phyloP scores from a whole-genome alignment of 768 basidiomycete genomes.

The Mrakia hoshinonis region DNA sequence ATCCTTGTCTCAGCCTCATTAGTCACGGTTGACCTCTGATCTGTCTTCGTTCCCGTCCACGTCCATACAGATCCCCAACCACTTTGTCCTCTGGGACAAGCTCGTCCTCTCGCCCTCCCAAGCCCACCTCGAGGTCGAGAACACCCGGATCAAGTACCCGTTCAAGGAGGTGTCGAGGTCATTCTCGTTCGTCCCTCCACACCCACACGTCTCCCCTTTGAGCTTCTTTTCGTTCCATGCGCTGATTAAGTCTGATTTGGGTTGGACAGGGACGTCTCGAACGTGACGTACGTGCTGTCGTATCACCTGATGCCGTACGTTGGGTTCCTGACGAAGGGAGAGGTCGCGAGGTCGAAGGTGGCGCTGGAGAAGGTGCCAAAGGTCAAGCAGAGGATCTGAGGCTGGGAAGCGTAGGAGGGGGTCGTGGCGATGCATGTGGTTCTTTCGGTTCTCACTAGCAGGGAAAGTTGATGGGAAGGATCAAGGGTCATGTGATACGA shows the following conservation, averaged over 20 bases:
- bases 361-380: conserved; percentile 15
- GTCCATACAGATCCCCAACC: conserved; percentile 49
- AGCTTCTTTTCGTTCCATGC: not conserved
- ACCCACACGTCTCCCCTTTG: not conserved
- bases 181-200: conserved; percentile 57
- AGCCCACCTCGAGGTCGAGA: conserved; percentile 56
- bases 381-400: conserved; percentile 1
- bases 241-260: not conserved
- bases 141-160: conserved; percentile 67
- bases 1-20: conserved; percentile 6
- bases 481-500: not conserved
- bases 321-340: conserved; percentile 61
- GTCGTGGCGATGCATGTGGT: not conserved
- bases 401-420: not conserved
- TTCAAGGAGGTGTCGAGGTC: conserved; percentile 64
- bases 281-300: conserved; percentile 64
- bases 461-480: not conserved
- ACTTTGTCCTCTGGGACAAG: conserved; percentile 84
- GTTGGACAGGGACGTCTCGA: conserved; percentile 50
- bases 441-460: too few species aligned
- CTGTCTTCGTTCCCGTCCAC: not conserved
- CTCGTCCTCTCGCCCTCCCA: conserved; percentile 75
- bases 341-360: conserved; percentile 49
- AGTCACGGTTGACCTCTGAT: not conserved
- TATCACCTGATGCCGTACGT: conserved; percentile 90